A percentile compares a stretch with the other conserved stretches of the same genome.
Conservation (phyloP, 345 rosid genomes). For the Populus alba region DNA sequence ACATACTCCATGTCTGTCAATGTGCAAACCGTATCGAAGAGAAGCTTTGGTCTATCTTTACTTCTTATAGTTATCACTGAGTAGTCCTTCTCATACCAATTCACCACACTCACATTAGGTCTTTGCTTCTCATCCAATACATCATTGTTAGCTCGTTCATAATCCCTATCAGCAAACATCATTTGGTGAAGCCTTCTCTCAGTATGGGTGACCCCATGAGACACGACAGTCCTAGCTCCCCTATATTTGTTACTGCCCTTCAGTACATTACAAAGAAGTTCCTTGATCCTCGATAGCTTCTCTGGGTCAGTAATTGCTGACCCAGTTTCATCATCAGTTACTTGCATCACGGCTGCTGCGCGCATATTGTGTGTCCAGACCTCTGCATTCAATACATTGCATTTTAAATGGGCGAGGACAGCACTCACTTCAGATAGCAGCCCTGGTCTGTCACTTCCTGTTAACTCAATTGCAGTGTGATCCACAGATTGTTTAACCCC, state of each 20-base stretch:
- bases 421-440: constrained; percentile 87
- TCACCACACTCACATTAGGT: constrained; percentile 73
- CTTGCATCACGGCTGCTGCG: constrained; percentile 90
- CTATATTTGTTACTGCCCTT: constrained; percentile 68
- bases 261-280: constrained; percentile 69
- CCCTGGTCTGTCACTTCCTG: constrained; percentile 88
- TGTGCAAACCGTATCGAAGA: constrained; percentile 82
- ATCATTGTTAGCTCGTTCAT: constrained; percentile 49
- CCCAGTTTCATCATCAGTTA: constrained; percentile 68
- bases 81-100: constrained; percentile 81
- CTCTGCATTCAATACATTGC: constrained; percentile 79
- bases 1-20: constrained; percentile 96
- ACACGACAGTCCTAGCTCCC: constrained; percentile 67
- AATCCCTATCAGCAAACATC: constrained; percentile 98
- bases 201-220: constrained; percentile 59
- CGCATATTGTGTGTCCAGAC: constrained; percentile 92
- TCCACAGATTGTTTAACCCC: constrained; percentile 68
- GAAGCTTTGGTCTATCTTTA: constrained; percentile 91
- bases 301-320: constrained; percentile 62
- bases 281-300: constrained; percentile 58
- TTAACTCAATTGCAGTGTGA: constrained; percentile 78
- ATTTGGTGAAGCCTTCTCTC: constrained; percentile 96
- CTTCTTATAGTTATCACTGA: constrained; percentile 73
- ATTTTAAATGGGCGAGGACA: constrained; percentile 72
- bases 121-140: constrained; percentile 53